These are phyloP conservation scores for Vaccinium darrowii DNA, from an alignment of 148 eudicot species.

Conservation along the genomic window DNA sequence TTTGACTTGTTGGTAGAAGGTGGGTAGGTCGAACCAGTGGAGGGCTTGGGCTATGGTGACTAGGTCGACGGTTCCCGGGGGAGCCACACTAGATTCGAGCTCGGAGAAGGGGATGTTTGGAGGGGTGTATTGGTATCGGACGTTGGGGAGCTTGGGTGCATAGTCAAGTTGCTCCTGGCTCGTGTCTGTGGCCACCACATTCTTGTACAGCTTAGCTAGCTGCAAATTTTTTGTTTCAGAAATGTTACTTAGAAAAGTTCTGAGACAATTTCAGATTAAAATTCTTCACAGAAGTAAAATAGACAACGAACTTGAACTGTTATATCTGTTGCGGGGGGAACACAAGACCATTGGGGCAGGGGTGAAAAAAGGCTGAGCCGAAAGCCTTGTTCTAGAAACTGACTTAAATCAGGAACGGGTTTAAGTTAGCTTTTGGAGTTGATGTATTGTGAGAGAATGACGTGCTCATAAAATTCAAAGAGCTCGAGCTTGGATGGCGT, in stretches of 20 bases:
- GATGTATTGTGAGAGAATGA: too few species aligned
- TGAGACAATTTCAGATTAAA: conserved; percentile 16
- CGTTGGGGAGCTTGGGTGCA: conserved; percentile 68
- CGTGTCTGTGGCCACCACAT: conserved; percentile 76
- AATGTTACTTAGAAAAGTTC: too few species aligned
- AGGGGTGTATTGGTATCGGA: conserved; percentile 52
- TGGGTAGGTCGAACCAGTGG: conserved; percentile 79
- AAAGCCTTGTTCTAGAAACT: too few species aligned
- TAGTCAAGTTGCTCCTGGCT: conserved; percentile 69
- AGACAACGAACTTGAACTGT: too few species aligned
- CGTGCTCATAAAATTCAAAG: too few species aligned
- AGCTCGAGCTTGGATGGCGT: too few species aligned
- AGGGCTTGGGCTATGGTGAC: conserved; percentile 83
- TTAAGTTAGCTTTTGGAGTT: too few species aligned
- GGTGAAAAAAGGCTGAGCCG: too few species aligned
- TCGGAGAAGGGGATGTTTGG: conserved; percentile 38
- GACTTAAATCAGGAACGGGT: too few species aligned
- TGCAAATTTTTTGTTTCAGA: conserved; percentile 19
- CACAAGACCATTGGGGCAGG: too few species aligned
- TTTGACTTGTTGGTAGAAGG: conserved; percentile 56
- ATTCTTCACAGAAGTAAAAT: not conserved
- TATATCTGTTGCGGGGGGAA: too few species aligned
- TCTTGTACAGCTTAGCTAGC: conserved; percentile 63
- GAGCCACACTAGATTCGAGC: conserved; percentile 30
- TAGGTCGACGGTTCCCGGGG: conserved; percentile 47